Evolutionary conservation across 768 basidiomycete genomes (phyloP).

Genomic region (Amanita rubescens): DNA sequence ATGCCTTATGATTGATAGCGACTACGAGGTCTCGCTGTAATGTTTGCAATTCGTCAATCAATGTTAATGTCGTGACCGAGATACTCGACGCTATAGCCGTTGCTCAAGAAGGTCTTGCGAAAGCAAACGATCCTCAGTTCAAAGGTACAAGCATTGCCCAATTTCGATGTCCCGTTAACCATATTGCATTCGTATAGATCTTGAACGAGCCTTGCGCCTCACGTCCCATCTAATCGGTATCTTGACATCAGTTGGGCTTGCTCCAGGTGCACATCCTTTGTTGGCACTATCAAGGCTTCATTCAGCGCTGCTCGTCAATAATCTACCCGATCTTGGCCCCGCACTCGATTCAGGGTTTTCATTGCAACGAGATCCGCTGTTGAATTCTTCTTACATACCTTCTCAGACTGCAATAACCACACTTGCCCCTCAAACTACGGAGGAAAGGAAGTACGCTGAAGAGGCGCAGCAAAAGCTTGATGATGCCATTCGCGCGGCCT

Average conservation of each 20-base stretch:
- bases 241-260: conserved; percentile 48
- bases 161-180: not conserved
- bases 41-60: conserved; percentile 43
- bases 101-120: conserved; percentile 69
- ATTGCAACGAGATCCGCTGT: not conserved
- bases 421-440: not conserved
- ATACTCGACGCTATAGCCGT: conserved; percentile 59
- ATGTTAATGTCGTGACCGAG: conserved; percentile 34
- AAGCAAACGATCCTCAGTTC: conserved; percentile 57
- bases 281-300: conserved; percentile 69
- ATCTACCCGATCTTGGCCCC: conserved; percentile 25
- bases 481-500: conserved; percentile 50
- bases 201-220: conserved; percentile 46
- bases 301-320: conserved; percentile 54
- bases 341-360: not conserved
- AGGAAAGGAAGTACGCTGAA: conserved; percentile 3
- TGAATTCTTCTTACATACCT: not conserved
- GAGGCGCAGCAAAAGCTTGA: conserved; percentile 51
- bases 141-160: conserved; percentile 31
- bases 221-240: conserved; percentile 62
- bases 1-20: conserved; percentile 28
- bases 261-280: conserved; percentile 69
- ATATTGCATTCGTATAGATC: conserved; percentile 34
- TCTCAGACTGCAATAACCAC: not conserved
- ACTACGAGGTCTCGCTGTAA: conserved; percentile 39